Evolutionary conservation across 163 green algal species (phyloP).

Genomic region (Volvox carteri): DNA sequence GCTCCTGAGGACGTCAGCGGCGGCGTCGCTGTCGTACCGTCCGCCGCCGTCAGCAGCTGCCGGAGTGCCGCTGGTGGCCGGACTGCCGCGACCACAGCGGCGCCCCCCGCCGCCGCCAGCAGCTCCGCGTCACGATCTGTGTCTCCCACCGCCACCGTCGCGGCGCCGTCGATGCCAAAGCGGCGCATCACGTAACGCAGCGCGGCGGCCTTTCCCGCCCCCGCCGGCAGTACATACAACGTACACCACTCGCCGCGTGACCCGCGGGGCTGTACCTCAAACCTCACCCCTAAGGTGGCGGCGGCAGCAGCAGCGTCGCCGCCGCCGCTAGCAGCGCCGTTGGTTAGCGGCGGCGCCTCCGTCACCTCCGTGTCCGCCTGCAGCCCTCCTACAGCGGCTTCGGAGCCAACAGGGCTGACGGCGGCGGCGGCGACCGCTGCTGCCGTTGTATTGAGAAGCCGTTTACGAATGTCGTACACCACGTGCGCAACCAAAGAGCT

Average conservation of each 20-base stretch:
- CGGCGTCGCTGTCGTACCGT: background rate
- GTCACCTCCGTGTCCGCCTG: no score
- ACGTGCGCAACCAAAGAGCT: background rate
- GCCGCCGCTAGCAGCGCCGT: background rate
- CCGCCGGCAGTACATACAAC: constrained; percentile 34
- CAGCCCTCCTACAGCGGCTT: no score
- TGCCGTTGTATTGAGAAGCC: no score
- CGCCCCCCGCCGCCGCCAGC: constrained; percentile 25
- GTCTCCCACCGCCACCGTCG: constrained; percentile 33
- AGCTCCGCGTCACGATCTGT: constrained; percentile 36
- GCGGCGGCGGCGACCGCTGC: no score
- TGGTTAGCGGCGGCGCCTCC: background rate
- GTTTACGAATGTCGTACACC: background rate
- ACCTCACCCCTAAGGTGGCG: background rate
- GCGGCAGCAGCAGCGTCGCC: background rate
- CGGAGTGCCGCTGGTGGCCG: background rate
- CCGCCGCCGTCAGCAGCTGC: background rate
- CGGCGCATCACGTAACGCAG: constrained; percentile 20
- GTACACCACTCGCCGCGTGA: constrained; percentile 22
- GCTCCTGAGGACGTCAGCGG: background rate
- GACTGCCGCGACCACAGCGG: background rate
- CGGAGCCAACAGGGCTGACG: no score
- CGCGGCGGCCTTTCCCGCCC: constrained; percentile 32
- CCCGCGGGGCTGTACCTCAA: constrained; percentile 19
- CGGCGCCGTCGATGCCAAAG: constrained; percentile 6